Conservation (phyloP, 164 flowering plant species). For the Liquidambar formosana region DNA sequence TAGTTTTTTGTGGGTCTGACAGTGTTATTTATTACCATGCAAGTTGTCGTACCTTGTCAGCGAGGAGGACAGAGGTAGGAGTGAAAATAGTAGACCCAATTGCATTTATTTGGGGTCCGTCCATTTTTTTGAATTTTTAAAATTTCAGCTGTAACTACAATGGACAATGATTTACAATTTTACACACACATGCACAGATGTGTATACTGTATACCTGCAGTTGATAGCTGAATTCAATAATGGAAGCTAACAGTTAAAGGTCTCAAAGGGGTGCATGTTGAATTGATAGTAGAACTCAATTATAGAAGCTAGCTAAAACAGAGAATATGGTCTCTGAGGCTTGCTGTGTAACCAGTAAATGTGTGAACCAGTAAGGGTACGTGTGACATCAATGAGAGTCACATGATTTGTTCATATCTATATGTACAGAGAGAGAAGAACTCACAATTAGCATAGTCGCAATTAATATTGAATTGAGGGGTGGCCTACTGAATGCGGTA, state of each 20-base stretch:
- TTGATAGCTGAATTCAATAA: conserved; percentile 14
- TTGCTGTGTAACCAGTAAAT: no score
- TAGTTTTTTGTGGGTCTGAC: not conserved
- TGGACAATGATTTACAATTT: not conserved
- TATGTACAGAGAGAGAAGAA: no score
- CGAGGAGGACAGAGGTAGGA: not conserved
- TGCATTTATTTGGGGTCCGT: not conserved
- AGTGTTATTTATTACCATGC: conserved; percentile 4
- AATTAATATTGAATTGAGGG: no score
- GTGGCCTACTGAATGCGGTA: no score
- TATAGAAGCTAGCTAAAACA: no score
- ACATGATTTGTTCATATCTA: no score
- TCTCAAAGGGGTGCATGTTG: no score
- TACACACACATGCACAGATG: not conserved
- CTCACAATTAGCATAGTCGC: no score
- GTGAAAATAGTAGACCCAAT: not conserved
- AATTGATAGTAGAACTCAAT: no score
- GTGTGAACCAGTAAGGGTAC: no score
- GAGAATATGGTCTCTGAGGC: no score
- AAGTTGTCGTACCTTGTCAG: conserved; percentile 10
- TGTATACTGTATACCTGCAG: not conserved
- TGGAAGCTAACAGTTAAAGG: not conserved
- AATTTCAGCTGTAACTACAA: not conserved
- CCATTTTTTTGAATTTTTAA: not conserved
- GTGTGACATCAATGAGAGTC: no score